These are phyloP conservation scores for Panicum virgatum DNA, from an alignment of 202 grass and related monocot genomes.

Conservation along the genomic window DNA sequence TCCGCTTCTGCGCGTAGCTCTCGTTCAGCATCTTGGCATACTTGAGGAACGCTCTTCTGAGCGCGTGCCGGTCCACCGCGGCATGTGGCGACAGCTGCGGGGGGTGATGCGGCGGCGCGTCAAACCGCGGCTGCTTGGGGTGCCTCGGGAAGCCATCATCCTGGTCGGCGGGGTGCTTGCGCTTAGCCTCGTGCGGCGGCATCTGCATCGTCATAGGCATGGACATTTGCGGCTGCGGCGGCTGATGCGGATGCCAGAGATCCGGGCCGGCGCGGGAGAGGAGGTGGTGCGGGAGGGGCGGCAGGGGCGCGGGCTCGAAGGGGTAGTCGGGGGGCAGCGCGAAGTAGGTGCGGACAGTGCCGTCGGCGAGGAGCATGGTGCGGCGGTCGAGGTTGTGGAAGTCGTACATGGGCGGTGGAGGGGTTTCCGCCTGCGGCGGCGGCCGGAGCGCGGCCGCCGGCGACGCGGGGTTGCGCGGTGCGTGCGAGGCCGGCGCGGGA, in stretches of 20 bases:
- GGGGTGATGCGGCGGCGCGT: constrained; percentile 29
- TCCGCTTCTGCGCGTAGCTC: constrained; percentile 54
- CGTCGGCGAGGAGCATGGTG: constrained; percentile 66
- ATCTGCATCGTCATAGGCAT: constrained; percentile 44
- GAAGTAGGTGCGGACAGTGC: constrained; percentile 71
- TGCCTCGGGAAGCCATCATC: constrained; percentile 59
- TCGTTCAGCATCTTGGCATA: constrained; percentile 85
- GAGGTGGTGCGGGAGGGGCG: constrained; percentile 30
- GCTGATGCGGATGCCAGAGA: constrained; percentile 44
- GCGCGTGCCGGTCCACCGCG: constrained; percentile 43
- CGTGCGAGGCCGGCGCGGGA: neutral
- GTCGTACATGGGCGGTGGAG: constrained; percentile 53
- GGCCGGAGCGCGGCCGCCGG: constrained; percentile 38
- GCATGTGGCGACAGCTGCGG: constrained; percentile 14
- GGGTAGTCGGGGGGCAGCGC: constrained; percentile 68
- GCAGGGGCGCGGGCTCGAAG: constrained; percentile 45
- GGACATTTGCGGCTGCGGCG: constrained; percentile 22
- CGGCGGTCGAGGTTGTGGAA: constrained; percentile 79
- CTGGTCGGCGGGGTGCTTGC: constrained; percentile 36
- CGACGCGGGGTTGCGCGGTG: constrained; percentile 39
- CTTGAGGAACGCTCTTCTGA: constrained; percentile 78
- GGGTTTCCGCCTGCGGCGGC: constrained; percentile 35
- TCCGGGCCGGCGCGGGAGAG: constrained; percentile 27
- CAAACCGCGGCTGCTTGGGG: constrained; percentile 62
- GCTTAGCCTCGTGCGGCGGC: constrained; percentile 61